Evolutionary conservation across 352 stramenopile species (phyloP).

Genomic region (Globisporangium takayamanum): DNA sequence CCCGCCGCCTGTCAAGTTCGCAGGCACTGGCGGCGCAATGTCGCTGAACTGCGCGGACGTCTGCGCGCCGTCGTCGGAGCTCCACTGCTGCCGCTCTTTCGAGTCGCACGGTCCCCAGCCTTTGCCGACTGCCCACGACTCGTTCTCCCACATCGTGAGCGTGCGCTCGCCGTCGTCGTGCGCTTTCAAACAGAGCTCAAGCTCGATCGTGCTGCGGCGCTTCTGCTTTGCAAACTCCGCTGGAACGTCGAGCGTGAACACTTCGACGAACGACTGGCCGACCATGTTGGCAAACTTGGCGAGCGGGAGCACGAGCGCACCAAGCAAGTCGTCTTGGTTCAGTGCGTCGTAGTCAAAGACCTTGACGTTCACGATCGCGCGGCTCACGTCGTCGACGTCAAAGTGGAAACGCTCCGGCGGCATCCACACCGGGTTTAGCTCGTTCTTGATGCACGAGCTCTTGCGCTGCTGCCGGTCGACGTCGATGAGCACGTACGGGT

Average conservation of each 20-base stretch:
- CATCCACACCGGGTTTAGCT: conserved; percentile 59
- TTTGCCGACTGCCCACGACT: conserved; percentile 39
- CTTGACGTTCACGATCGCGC: conserved; percentile 39
- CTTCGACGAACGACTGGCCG: conserved; percentile 39
- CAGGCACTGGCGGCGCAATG: conserved; percentile 30
- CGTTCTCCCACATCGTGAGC: conserved; percentile 60
- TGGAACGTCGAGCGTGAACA: conserved; percentile 41
- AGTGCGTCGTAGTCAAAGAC: conserved; percentile 67
- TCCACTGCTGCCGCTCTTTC: conserved; percentile 43
- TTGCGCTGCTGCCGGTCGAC: conserved; percentile 43
- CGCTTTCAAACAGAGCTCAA: conserved; percentile 41
- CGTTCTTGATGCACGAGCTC: conserved; percentile 54
- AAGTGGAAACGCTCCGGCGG: conserved; percentile 61
- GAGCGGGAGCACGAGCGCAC: conserved; percentile 40
- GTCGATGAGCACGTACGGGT: conserved; percentile 65
- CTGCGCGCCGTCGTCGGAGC: conserved; percentile 36
- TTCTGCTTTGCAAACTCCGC: conserved; percentile 36
- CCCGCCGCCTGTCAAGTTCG: conserved; percentile 30
- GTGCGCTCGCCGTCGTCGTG: conserved; percentile 31
- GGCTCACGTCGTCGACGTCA: conserved; percentile 30
- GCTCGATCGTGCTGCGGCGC: conserved; percentile 38
- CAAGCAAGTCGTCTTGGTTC: conserved; percentile 61
- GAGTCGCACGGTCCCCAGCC: conserved; percentile 45
- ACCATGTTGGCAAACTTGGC: conserved; percentile 38
- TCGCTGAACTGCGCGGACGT: conserved; percentile 42